These are phyloP conservation scores for Cardamine resedifolia DNA, from an alignment of 345 rosid species.

Conservation along the genomic window DNA sequence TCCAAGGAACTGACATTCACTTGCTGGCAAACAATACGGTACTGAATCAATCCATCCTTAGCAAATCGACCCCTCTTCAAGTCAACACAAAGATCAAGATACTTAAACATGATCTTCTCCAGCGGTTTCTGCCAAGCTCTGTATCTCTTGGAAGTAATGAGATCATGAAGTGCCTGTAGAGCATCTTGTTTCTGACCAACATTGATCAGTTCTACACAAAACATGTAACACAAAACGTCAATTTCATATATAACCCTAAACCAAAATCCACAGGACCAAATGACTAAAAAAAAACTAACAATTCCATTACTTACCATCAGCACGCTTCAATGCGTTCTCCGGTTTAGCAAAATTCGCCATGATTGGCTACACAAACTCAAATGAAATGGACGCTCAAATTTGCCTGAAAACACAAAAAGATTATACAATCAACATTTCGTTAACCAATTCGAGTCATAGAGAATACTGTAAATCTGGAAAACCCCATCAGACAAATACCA, in stretches of 20 bases:
- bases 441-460: not conserved
- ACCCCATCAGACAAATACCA: not conserved
- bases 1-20: conserved; percentile 93
- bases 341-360: conserved; percentile 86
- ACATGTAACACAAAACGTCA: conserved; percentile 1
- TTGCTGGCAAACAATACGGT: conserved; percentile 92
- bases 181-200: conserved; percentile 99
- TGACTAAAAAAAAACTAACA: not conserved
- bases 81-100: conserved; percentile 95
- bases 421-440: not conserved
- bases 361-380: conserved; percentile 13
- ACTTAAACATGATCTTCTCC: conserved; percentile 93
- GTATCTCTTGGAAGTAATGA: conserved; percentile 88
- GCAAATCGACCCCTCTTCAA: conserved; percentile 91
- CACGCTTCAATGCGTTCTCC: conserved; percentile 89
- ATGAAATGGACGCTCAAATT: conserved; percentile 9
- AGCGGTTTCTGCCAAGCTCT: conserved; percentile 94
- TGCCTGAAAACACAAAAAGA: conserved; percentile 16
- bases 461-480: not conserved
- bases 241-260: not conserved
- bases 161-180: conserved; percentile 80
- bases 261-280: not conserved
- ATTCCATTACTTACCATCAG: conserved; percentile 60
- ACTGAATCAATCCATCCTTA: conserved; percentile 95
- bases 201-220: conserved; percentile 73